These are phyloP conservation scores for Plantago major DNA, from an alignment of 257 asterid genomes.

Conservation along the genomic window DNA sequence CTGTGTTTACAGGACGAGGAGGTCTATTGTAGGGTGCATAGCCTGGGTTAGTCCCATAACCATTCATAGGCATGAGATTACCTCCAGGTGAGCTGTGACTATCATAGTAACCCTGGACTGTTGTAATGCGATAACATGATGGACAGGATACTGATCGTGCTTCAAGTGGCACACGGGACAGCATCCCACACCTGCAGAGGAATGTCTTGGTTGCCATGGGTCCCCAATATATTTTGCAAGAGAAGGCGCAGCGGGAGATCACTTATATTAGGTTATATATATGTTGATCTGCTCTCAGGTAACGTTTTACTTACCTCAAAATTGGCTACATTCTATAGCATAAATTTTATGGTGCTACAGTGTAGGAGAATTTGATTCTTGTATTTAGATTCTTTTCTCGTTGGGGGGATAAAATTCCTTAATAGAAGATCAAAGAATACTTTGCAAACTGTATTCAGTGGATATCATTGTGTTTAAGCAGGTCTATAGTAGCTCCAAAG, in stretches of 20 bases:
- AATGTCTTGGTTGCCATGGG: slow-evolving; percentile 46
- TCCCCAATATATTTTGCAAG: slow-evolving; percentile 7
- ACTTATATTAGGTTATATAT: slow-evolving; percentile 11
- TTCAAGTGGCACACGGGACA: slow-evolving; percentile 29
- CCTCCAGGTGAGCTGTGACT: slow-evolving; percentile 20
- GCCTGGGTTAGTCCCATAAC: slow-evolving; percentile 8
- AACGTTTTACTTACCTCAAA: slow-evolving; percentile 3
- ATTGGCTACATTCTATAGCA: slow-evolving; percentile 1
- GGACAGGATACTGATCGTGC: slow-evolving; percentile 41
- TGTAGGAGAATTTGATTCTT: slow-evolving; percentile 39
- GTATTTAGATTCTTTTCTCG: background rate
- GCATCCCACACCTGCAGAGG: slow-evolving; percentile 45
- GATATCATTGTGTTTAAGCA: background rate
- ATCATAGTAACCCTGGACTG: slow-evolving; percentile 16
- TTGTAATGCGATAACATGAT: slow-evolving; percentile 30
- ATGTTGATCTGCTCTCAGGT: background rate
- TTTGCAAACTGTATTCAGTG: background rate
- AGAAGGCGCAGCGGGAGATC: slow-evolving; percentile 2
- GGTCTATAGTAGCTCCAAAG: background rate
- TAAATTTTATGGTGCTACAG: slow-evolving; percentile 2
- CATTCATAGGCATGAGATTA: background rate
- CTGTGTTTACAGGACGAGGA: background rate
- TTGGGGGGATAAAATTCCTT: background rate
- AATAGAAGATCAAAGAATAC: slow-evolving; percentile 3
- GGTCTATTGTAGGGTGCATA: slow-evolving; percentile 11